phyloP scores from a whole-genome alignment of 169 alveolate species.

The Plasmodium gaboni region DNA sequence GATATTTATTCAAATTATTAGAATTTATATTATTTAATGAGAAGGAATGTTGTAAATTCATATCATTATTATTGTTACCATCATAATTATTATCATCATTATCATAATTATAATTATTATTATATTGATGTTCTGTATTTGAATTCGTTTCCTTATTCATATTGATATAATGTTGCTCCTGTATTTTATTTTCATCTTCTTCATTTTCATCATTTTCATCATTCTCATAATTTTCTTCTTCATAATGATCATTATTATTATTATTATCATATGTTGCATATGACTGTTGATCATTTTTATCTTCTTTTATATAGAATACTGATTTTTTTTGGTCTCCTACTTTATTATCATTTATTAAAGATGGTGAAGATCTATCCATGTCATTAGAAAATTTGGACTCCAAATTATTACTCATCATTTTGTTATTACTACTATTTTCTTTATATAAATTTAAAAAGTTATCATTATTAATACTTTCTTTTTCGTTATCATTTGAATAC shows the following conservation, averaged over 20 bases:
- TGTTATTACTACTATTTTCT: constrained; percentile 12
- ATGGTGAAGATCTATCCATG: neutral
- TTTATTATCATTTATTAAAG: neutral
- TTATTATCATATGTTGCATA: neutral
- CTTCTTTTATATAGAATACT: too few relatives aligned
- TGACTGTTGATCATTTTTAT: too few relatives aligned
- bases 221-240: neutral
- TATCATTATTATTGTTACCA: constrained; percentile 7
- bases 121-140: constrained; percentile 5
- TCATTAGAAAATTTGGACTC: constrained; percentile 27
- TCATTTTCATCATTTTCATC: neutral
- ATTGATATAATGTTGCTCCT: constrained; percentile 3
- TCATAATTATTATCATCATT: neutral
- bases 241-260: constrained; percentile 9
- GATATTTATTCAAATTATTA: neutral
- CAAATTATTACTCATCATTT: neutral
- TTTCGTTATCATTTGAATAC: constrained; percentile 33
- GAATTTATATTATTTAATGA: too few relatives aligned
- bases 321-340: too few relatives aligned
- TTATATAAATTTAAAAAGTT: constrained; percentile 22
- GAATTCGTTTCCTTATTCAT: neutral
- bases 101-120: neutral
- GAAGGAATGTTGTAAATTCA: neutral
- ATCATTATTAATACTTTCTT: constrained; percentile 1
- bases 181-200: neutral